A percentile compares a stretch with the other conserved stretches of the same genome.
Conservation (phyloP, 1,284 basidiomycete genomes). For the Cutaneotrichosporon curvatum region DNA sequence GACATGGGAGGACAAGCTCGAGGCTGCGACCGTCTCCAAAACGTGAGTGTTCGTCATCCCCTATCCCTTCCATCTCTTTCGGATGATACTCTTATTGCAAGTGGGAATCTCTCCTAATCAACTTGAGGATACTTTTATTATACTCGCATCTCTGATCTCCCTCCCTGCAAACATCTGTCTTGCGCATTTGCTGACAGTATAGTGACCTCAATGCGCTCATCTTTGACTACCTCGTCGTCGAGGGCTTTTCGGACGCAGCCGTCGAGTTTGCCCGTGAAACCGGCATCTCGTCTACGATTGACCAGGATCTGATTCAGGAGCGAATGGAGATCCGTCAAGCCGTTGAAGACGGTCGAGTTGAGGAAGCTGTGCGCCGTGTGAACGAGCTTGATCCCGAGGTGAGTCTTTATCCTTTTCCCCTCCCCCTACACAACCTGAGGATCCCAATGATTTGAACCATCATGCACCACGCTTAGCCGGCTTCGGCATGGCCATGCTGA, state of each 20-base stretch:
- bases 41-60: constrained; percentile 46
- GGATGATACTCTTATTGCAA: constrained; percentile 51
- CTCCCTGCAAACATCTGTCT: neutral
- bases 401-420: constrained; percentile 44
- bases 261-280: constrained; percentile 89
- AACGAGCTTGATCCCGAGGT: constrained; percentile 98
- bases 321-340: constrained; percentile 91
- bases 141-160: constrained; percentile 49
- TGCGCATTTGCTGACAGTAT: constrained; percentile 6
- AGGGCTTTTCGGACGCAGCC: constrained; percentile 93
- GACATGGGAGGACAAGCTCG: constrained; percentile 49
- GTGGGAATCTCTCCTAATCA: constrained; percentile 58
- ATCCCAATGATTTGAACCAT: constrained; percentile 68
- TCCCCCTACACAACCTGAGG: neutral
- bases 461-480: constrained; percentile 99
- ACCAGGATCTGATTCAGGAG: constrained; percentile 85
- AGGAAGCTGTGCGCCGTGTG: constrained; percentile 84
- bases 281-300: constrained; percentile 58
- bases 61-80: constrained; percentile 19
- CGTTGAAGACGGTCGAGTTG: constrained; percentile 86
- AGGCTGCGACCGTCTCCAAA: constrained; percentile 48
- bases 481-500: constrained; percentile 45
- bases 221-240: constrained; percentile 96
- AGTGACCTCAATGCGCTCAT: constrained; percentile 93
- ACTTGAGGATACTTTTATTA: constrained; percentile 47